A percentile compares a stretch with the other conserved stretches of the same genome.
Conservation (phyloP, 495 filamentous ascomycete species). For the Hyphodiscus hymeniophilus region DNA sequence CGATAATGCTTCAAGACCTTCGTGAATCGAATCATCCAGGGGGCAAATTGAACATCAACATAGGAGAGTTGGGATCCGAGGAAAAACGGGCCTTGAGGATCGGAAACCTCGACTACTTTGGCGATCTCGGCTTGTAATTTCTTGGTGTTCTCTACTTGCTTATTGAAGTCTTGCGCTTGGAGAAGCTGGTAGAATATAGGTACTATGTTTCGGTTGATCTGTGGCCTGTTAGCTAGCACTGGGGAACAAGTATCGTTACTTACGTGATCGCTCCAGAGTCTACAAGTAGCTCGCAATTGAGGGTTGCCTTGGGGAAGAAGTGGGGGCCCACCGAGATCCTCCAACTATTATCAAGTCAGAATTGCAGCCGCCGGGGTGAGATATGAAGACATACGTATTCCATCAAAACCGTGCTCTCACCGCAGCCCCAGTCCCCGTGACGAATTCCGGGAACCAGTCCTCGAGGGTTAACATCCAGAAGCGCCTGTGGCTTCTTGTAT, state of each 20-base stretch:
- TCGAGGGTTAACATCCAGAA: slow-evolving; percentile 82
- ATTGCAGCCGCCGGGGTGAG: background rate
- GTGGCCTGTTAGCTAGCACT: background rate
- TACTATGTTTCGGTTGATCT: slow-evolving; percentile 79
- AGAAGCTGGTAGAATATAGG: slow-evolving; percentile 75
- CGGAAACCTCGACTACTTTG: slow-evolving; percentile 64
- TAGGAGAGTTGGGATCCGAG: slow-evolving; percentile 62
- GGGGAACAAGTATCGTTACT: slow-evolving; percentile 19
- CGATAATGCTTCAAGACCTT: slow-evolving; percentile 73
- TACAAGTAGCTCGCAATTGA: slow-evolving; percentile 65
- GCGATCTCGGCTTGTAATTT: slow-evolving; percentile 62
- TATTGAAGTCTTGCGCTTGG: slow-evolving; percentile 57
- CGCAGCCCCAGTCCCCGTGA: slow-evolving; percentile 79
- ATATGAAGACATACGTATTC: slow-evolving; percentile 60
- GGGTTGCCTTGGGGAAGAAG: slow-evolving; percentile 60
- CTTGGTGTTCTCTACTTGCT: slow-evolving; percentile 54
- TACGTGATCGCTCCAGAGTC: slow-evolving; percentile 86
- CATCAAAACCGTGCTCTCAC: slow-evolving; percentile 79
- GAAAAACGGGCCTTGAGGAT: slow-evolving; percentile 71
- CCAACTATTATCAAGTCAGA: slow-evolving; percentile 44
- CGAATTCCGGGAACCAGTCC: slow-evolving; percentile 78
- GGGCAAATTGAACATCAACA: slow-evolving; percentile 83
- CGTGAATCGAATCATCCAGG: slow-evolving; percentile 72
- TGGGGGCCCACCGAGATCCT: slow-evolving; percentile 60
- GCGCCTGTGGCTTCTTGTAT: slow-evolving; percentile 67